Evolutionary conservation across 2,329 filamentous ascomycete species (phyloP), one percentile per base, ranked within the genome.

Genomic region (Cadophora luteo-olivacea): DNA sequence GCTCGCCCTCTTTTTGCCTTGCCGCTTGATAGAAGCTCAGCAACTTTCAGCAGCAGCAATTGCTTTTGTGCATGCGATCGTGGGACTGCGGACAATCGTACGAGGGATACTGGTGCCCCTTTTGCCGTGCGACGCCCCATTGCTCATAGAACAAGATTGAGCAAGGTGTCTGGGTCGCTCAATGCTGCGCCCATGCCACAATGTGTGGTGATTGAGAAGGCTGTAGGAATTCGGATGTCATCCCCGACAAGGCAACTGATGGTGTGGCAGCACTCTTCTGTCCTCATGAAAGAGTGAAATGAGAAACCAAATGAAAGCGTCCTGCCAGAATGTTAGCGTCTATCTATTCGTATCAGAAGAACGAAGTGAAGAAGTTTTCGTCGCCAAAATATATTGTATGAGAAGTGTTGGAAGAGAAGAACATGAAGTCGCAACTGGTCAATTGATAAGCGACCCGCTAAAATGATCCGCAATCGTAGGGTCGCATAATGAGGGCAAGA

Each of bases 1-100:
- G 67, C 45, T 33, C 65, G 67, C 65, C 63, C 65, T 66, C 52
- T 45, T 64, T 65, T 71, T 64, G 69, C 69, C 69, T 71, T 45
- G 63, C 62, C 62, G 69, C 67, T 51, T 48, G 51, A 48, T 54
- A 48, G 52, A 66, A 69, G 51, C 54, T 25, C 25, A 65, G n/a
- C 57, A 61, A 60, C 3, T 38, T 1, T 1, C 22, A 22, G 29
- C 36, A 36, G 19, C 38, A 41, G n/a, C 32, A 33, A 16, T 22
- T 54, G 33, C 61, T 61, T 61, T 65, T 48, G 57, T 60, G 57
- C 57, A 5, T 45, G 48, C 9, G 57, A 54, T 64, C 36, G 45
- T 64, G 60, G 29, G 64, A 64, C 60, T 61, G 61, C 29, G 57
- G 16, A 33, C 22, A 45, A 58, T 51, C 4, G 62, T 24, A 45